A percentile compares a stretch with the other conserved stretches of the same genome.
Conservation (phyloP, 169 alveolate species). For the Fabrea salina region DNA sequence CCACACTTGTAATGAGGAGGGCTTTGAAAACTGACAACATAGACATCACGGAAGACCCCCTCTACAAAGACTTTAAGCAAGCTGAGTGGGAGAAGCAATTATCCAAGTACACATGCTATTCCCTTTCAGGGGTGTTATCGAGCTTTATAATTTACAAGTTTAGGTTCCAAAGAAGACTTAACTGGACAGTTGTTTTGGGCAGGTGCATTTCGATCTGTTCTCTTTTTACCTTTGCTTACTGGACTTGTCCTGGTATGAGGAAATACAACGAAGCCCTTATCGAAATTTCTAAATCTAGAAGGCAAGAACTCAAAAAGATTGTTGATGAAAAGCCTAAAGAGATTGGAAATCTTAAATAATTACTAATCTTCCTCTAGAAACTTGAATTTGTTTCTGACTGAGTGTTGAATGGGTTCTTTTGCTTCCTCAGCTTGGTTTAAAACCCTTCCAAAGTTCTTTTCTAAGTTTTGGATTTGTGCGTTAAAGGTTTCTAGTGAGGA, state of each 20-base stretch:
- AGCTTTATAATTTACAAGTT: neutral
- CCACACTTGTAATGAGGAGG: neutral
- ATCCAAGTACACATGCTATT: neutral
- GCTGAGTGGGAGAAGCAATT: neutral
- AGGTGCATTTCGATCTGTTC: neutral
- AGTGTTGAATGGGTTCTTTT: no score
- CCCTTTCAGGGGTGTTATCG: neutral
- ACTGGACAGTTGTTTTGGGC: neutral
- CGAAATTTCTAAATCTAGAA: neutral
- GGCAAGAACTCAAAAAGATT: neutral
- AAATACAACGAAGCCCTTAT: constrained; percentile 8
- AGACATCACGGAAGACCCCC: neutral
- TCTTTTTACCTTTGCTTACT: neutral
- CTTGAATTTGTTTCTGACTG: no score
- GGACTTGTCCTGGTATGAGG: constrained; percentile 11
- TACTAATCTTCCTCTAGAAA: no score
- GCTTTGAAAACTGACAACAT: neutral
- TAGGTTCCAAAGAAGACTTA: neutral
- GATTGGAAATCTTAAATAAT: no score
- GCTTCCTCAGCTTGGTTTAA: no score
- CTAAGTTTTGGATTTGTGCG: no score
- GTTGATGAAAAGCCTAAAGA: no score
- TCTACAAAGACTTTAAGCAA: neutral
- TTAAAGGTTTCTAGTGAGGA: no score
- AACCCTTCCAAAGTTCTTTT: no score